Evolutionary conservation across 257 asterid species (phyloP), one percentile per base, ranked within the genome.

Genomic region (Cordia subcordata): DNA sequence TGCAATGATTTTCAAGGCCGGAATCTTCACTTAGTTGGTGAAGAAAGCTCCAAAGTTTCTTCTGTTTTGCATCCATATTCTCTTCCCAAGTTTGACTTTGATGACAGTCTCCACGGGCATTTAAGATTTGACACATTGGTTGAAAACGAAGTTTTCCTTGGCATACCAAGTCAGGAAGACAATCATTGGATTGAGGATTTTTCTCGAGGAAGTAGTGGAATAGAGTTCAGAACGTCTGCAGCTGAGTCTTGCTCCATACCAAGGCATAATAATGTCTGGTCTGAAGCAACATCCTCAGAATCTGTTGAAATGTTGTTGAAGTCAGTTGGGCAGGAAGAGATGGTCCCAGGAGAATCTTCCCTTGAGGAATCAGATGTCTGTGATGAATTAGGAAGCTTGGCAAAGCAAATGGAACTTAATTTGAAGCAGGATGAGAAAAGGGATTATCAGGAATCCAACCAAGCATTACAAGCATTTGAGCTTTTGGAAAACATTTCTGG

Each of bases 121-220:
- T 55, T 91, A 72, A 88, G 99, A 68, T 93, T 89, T 74, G 99
- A 93, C 70, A 87, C 90, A 73, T 85, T 93, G 80, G 97, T 83
- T 76, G 99, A 89, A 60, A 93, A 83, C 92, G 99, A 93, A 76
- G 99, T 81, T 81, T 93, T 93, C 72, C 96, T 93, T 71, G 99
- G 99, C 27, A 92, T 92, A 72, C 85, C 95, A 56, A 81, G 95
- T 80, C 97, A 87, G 81, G 97, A 93, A 71, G 96, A 92, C 76
- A 87, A 75, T 76, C 96, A 85, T 79, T 93, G 99, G 99, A 93
- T 93, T 54, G 97, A 82, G 81, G 97, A 93, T 73, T 93, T 81
- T 81, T 89, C 99, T 68, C 84, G 95, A 53, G 97, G 84, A 60
- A 82, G 82, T 67, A 83, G 82, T 60, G 92, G 88, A 70, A 79